These are phyloP conservation scores for Colletotrichum sp. DNA, from an alignment of 2,329 filamentous ascomycete species.

Conservation along the genomic window DNA sequence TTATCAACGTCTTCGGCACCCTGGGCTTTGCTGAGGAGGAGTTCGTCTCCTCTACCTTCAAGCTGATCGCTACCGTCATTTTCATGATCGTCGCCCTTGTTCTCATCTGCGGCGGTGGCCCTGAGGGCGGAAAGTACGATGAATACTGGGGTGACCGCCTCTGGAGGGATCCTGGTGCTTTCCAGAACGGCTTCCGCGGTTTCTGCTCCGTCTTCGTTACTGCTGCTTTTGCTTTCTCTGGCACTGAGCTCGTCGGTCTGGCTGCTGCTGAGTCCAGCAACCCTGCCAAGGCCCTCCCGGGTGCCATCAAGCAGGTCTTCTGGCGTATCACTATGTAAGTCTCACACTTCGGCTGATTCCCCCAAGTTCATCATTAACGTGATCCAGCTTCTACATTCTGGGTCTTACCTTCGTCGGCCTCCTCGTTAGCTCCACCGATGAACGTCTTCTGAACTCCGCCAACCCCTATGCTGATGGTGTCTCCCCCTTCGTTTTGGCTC, in stretches of 20 bases:
- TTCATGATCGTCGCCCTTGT: conserved; percentile 68
- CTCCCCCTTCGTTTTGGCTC: conserved; percentile 22
- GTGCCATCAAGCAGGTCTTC: conserved; percentile 77
- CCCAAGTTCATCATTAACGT: conserved; percentile 27
- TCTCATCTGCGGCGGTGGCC: conserved; percentile 63
- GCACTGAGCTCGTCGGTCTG: conserved; percentile 72
- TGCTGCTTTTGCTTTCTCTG: conserved; percentile 71
- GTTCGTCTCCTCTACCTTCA: conserved; percentile 59
- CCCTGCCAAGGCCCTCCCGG: conserved; percentile 74
- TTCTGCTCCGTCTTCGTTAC: conserved; percentile 74
- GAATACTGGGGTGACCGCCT: conserved; percentile 47
- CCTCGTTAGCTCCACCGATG: conserved; percentile 47
- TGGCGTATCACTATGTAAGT: conserved; percentile 52
- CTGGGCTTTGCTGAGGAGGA: conserved; percentile 61
- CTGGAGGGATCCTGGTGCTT: conserved; percentile 53
- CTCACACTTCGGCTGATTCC: background rate
- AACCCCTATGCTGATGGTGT: conserved; percentile 46
- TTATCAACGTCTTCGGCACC: conserved; percentile 61
- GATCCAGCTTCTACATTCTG: conserved; percentile 46
- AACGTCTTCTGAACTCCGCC: conserved; percentile 45
- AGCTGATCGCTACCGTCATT: conserved; percentile 61
- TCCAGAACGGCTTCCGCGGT: conserved; percentile 73
- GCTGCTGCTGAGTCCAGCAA: conserved; percentile 72
- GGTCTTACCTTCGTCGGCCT: conserved; percentile 55
- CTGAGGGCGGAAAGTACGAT: conserved; percentile 44